Conservation (phyloP, 2,329 filamentous ascomycete species). For the Aspergillus sergii region DNA sequence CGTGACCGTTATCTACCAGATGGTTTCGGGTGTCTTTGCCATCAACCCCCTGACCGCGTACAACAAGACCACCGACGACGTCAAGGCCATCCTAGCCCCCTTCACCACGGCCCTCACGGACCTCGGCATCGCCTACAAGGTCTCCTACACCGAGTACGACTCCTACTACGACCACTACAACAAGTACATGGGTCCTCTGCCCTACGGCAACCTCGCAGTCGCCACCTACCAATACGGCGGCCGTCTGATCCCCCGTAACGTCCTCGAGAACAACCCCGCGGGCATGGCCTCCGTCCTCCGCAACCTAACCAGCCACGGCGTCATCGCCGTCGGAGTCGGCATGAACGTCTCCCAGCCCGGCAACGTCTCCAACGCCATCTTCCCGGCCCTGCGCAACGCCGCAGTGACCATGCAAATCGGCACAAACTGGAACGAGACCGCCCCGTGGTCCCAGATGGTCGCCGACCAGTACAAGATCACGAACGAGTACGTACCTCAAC, state of each 20-base stretch:
- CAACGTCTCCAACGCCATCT: constrained; percentile 43
- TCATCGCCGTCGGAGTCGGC: constrained; percentile 41
- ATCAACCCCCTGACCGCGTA: constrained; percentile 53
- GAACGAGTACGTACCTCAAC: constrained; percentile 39
- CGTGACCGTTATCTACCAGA: constrained; percentile 53
- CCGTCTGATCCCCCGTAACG: constrained; percentile 38
- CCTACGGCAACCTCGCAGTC: constrained; percentile 32
- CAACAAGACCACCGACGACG: constrained; percentile 48
- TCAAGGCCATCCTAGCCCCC: constrained; percentile 49
- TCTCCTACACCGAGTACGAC: constrained; percentile 30
- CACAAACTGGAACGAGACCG: constrained; percentile 42
- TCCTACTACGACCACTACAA: constrained; percentile 41
- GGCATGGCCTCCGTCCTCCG: constrained; percentile 36
- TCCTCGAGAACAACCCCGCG: constrained; percentile 32
- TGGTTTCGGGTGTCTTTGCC: constrained; percentile 53
- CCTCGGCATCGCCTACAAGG: constrained; percentile 37
- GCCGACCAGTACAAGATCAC: constrained; percentile 43
- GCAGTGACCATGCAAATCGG: constrained; percentile 40
- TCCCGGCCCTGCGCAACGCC: constrained; percentile 43
- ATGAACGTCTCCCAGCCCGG: constrained; percentile 41
- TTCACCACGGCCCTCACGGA: constrained; percentile 46
- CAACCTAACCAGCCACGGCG: constrained; percentile 37
- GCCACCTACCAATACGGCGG: constrained; percentile 33
- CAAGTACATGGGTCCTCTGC: constrained; percentile 33
- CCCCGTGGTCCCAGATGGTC: constrained; percentile 40